Evolutionary conservation across 192 early-diverging fungal species (phyloP).

Genomic region (Lobosporangium transversale): DNA sequence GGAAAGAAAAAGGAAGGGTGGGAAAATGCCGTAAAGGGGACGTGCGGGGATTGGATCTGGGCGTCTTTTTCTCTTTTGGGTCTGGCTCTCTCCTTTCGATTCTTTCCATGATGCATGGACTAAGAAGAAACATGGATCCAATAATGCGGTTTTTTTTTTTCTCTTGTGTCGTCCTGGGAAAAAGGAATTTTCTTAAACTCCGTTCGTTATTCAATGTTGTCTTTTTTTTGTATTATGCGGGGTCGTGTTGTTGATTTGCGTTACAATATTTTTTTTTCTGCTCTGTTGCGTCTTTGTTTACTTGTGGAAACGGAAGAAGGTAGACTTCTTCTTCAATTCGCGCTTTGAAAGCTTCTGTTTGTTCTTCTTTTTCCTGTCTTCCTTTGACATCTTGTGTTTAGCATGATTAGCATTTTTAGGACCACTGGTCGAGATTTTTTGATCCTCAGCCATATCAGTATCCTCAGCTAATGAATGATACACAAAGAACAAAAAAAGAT

Average conservation of each 20-base stretch:
- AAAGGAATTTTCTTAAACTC: not conserved
- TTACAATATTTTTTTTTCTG: too few relatives aligned
- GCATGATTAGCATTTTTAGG: slow-evolving; percentile 49
- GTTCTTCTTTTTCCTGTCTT: slow-evolving; percentile 54
- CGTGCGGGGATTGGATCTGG: not conserved
- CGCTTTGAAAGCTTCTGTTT: slow-evolving; percentile 41
- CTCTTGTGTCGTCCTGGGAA: too few relatives aligned
- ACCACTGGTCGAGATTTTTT: slow-evolving; percentile 64
- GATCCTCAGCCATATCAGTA: slow-evolving; percentile 41
- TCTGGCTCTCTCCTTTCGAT: not conserved
- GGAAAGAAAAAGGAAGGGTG: not conserved
- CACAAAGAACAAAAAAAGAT: not conserved
- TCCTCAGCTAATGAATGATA: slow-evolving; percentile 11
- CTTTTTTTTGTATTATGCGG: too few relatives aligned
- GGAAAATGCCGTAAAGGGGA: not conserved
- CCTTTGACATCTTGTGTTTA: slow-evolving; percentile 54
- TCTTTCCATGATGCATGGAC: too few relatives aligned
- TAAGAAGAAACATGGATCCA: too few relatives aligned
- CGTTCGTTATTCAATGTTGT: too few relatives aligned
- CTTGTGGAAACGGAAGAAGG: slow-evolving; percentile 56
- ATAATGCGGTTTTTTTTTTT: too few relatives aligned
- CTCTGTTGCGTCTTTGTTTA: too few relatives aligned
- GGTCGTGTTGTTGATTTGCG: too few relatives aligned
- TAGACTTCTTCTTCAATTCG: slow-evolving; percentile 52
- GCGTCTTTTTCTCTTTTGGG: not conserved